Base-by-base conservation (phyloP, 140 eudicot genomes). In the Ambrosia hybrid region DNA sequence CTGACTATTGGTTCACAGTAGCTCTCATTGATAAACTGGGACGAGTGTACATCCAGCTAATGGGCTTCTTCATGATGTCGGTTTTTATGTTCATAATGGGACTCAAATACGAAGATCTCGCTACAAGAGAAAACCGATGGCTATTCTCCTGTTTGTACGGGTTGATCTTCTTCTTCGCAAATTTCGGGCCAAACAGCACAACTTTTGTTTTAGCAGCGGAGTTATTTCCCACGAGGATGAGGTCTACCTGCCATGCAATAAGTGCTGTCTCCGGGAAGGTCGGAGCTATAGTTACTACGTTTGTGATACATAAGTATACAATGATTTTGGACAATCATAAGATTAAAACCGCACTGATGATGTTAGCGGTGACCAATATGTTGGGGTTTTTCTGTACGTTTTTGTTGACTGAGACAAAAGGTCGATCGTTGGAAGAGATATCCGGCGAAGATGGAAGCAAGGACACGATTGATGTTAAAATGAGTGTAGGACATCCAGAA, bases 1-100 rank as follows among this genome's bases (percentile, higher is more conserved):
- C 91, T 0, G 91, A 87, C 2, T 85, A 85, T 26, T 85, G 91
- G 91, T 77, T 85, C 82, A 83, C 91, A 1, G 91, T 85, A 5
- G 74, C 73, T 8, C 77, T 82, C 73, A 85, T 85, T 10, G 91
- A 85, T 14, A 76, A 57, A 36, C 73, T 85, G 0, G 91, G 91
- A 3, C 80, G 91, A 2, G 80, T 73, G 9, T 21, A 65, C 57
- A 85, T 83, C 73, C 91, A 85, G 39, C 57, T 83, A 7, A 60
- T 79, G 67, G 91, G 91, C 0, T 82, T 85, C 74, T 62, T 75
- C 64, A 73, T 82, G 79, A 85, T 85, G 91, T 69, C 91, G 1
- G 46, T 80, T 8, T 85, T 82, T 78, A 77, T 85, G 91, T 70
- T 80, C 36, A 78, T 67, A 8, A 73, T 85, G 2, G 90, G 85